Base-by-base conservation (phyloP, 1,139 yeast species). In the Lodderomyces parapsilosis region DNA sequence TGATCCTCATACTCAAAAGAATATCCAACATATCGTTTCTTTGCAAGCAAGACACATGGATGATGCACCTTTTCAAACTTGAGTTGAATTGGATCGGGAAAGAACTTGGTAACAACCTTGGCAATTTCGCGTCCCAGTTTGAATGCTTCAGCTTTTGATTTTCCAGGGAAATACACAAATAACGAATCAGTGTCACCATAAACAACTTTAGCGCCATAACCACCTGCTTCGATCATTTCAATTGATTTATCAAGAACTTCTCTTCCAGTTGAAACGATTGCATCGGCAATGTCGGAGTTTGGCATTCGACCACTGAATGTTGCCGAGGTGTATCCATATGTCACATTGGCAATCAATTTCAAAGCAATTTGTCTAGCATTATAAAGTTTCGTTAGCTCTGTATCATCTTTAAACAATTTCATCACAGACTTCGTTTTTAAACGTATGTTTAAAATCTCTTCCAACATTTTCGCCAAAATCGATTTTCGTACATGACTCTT, bases 231-330 rank as follows among this genome's bases (percentile, higher is more conserved):
- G 43, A 93, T 90, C 41, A 76, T 57, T 3, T 76, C 76, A 34
- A 90, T 83, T 0, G 97, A 86, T 43, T 75, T 72, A 41, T 81
- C 82, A 42, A 93, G 63, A 0, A 90, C 84, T 59, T 91, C 97
- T 45, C 98, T 70, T 0, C 94, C 99, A 0, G 94, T 83, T 22
- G 93, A 81, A 0, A 93, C 99, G 58, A 93, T 89, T 9, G 96
- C 86, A 64, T 93, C 99, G 0, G 99, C 96, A 25, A 93, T 76
- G 58, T 90, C 98, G 0, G 96, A 82, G 55, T 94, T 88, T 0
- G 99, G 99, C 99, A 93, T 93, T 50, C 99, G 69, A 0, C 99
- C 99, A 27, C 96, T 89, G 57, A 84, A 93, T 0, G 96, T 81
- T 0, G 99, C 99, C 0, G 97, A 86, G 0, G 98, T 78, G 57